These are phyloP conservation scores for Hymenotorrendiella dingleyae DNA, from an alignment of 2,329 filamentous ascomycete species.

Conservation along the genomic window DNA sequence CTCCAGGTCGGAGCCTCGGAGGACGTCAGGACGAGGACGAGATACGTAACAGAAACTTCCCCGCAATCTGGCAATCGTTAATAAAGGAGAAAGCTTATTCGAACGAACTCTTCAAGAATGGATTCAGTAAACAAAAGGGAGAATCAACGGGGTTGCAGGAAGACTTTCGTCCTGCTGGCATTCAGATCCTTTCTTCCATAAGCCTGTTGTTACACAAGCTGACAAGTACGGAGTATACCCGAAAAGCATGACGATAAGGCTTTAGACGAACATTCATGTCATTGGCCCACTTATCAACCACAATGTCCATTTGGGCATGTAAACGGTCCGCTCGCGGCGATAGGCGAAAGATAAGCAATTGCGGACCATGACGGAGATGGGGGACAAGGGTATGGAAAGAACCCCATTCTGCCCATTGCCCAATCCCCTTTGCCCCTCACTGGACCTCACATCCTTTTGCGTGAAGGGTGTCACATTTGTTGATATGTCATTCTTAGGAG, in stretches of 20 bases:
- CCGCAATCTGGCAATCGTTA: slow-evolving; percentile 1
- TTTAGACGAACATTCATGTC: not conserved
- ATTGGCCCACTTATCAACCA: not conserved
- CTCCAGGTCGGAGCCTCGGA: not conserved
- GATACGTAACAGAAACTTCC: slow-evolving; percentile 9
- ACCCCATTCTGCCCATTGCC: not conserved
- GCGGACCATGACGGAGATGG: not conserved
- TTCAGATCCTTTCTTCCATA: too few relatives aligned
- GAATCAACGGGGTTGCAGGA: too few relatives aligned
- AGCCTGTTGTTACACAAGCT: not conserved
- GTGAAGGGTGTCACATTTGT: too few relatives aligned
- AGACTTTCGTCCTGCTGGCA: too few relatives aligned
- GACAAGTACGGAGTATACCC: too few relatives aligned
- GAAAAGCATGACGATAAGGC: too few relatives aligned
- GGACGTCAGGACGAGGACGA: not conserved
- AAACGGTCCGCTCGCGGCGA: not conserved
- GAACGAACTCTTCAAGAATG: too few relatives aligned
- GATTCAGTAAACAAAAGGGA: too few relatives aligned
- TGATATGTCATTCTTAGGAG: not conserved
- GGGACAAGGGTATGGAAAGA: not conserved
- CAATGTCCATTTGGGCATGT: too few relatives aligned
- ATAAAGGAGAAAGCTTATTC: too few relatives aligned
- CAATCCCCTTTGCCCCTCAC: not conserved
- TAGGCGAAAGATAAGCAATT: slow-evolving; percentile 9
- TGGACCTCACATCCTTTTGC: too few relatives aligned